Base-by-base conservation (phyloP, 164 flowering plant genomes). In the Berberis vulgaris region DNA sequence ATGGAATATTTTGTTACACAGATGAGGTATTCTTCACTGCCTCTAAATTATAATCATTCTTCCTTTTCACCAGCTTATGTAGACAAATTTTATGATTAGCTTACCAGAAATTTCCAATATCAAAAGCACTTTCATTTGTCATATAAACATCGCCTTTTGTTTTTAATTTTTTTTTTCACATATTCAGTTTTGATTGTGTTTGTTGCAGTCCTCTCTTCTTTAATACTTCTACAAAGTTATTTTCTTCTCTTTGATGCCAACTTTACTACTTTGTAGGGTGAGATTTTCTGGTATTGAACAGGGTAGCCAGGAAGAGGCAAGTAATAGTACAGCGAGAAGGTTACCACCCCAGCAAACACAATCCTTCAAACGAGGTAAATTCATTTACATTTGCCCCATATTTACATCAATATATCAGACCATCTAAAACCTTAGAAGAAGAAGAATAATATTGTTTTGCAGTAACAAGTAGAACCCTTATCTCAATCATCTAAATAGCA, bases 1-100 rank as follows among this genome's bases (percentile, higher is more conserved):
- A 72, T 74, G 77, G 77, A 69, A 42, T 62, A 26, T 64, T 55
- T 78, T 54, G 42, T 67, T 11, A 76, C 62, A 61, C 83, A 80
- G 64, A 73, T 68, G 71, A 76, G 83, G 86, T 82, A 73, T 1
- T 57, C 3, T 40, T 13, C 65, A 41, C 26, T 49, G 9, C 8
- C 6, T 45, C 6, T n/a, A 38, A 38, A n/a, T 4, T 53, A 53
- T 1, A 8, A 53, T 49, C 42, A 44, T n/a, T 5, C 45, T 46
- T 13, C 52, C 43, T 26, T 60, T 39, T 60, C 7, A 43, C 26
- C 45, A 2, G 39, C 11, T 6, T 4, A 6, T 6, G 4, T 4
- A 53, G 55, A 3, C n/a, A n/a, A n/a, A n/a, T 53, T 3, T 3
- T n/a, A 4, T 6, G 26, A 6, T 8, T 53, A 53, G 55, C 55